Percentiles rank a stretch among this genome's conserved stretches.
phyloP scores from a whole-genome alignment of 2,329 filamentous ascomycete genomes.

The Phoma sp. region DNA sequence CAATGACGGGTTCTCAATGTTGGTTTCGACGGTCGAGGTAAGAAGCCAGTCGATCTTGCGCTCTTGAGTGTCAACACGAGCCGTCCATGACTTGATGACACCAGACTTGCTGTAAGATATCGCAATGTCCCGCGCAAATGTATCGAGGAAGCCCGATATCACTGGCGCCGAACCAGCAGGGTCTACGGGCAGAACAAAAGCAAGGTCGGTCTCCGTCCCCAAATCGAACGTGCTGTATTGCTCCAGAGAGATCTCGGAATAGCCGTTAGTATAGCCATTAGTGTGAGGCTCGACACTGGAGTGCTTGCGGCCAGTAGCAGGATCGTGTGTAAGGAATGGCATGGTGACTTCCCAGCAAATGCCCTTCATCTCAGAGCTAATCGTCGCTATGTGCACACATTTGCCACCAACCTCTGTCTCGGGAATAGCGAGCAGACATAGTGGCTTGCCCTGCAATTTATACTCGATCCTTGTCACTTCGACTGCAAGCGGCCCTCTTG shows the following conservation, averaged over 20 bases:
- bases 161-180: conserved; percentile 76
- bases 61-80: conserved; percentile 68
- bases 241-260: conserved; percentile 55
- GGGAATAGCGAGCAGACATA: conserved; percentile 80
- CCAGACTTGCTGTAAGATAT: conserved; percentile 82
- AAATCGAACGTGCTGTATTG: conserved; percentile 77
- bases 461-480: conserved; percentile 67
- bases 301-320: conserved; percentile 34
- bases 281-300: conserved; percentile 28
- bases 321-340: conserved; percentile 52
- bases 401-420: conserved; percentile 61
- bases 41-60: conserved; percentile 77
- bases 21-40: conserved; percentile 82
- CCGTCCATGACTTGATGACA: conserved; percentile 83
- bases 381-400: conserved; percentile 73
- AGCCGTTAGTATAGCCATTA: conserved; percentile 40
- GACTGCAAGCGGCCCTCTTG: conserved; percentile 63
- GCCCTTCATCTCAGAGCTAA: conserved; percentile 78
- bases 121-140: conserved; percentile 84
- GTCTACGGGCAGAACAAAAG: conserved; percentile 78
- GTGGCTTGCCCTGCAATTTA: conserved; percentile 69
- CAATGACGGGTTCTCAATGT: conserved; percentile 72
- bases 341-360: conserved; percentile 80
- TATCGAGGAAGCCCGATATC: conserved; percentile 79
- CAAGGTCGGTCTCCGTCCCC: conserved; percentile 58